phyloP scores from a whole-genome alignment of 2,329 filamentous ascomycete species.

The Didymella pomorum region DNA sequence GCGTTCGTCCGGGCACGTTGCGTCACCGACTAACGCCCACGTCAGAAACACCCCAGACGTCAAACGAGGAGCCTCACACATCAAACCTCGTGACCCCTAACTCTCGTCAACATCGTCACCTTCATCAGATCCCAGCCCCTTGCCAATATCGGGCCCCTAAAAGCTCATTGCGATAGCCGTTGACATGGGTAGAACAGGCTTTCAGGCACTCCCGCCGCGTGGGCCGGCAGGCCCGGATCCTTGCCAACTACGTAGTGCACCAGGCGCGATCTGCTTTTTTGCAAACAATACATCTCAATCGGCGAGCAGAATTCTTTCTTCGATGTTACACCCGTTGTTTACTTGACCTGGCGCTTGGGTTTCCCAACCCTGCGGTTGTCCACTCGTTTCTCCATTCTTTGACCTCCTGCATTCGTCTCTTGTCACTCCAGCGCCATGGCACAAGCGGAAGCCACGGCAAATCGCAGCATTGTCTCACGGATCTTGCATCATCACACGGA shows the following conservation, averaged over 20 bases:
- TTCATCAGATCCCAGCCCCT: constrained; percentile 8
- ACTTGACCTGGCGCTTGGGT: constrained; percentile 19
- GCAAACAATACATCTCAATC: constrained; percentile 10
- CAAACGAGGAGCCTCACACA: constrained; percentile 6
- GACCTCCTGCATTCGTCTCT: constrained; percentile 8
- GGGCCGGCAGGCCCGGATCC: constrained; percentile 21
- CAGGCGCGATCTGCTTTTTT: constrained; percentile 8
- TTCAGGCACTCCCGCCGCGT: constrained; percentile 18
- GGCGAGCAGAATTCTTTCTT: constrained; percentile 6
- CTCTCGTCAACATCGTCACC: constrained; percentile 11
- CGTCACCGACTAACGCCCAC: constrained; percentile 3
- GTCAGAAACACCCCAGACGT: neutral
- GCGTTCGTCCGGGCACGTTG: constrained; percentile 14
- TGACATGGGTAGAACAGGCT: constrained; percentile 28
- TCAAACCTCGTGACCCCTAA: constrained; percentile 5
- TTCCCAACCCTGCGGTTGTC: constrained; percentile 15
- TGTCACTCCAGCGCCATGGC: constrained; percentile 34
- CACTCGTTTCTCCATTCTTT: constrained; percentile 24
- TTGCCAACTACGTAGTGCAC: constrained; percentile 23
- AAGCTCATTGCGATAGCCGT: constrained; percentile 19
- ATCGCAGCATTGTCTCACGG: constrained; percentile 37
- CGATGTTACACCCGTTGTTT: constrained; percentile 19
- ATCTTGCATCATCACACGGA: constrained; percentile 42
- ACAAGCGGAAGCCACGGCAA: constrained; percentile 28
- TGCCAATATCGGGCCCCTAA: constrained; percentile 5